phyloP scores from a whole-genome alignment of 768 basidiomycete genomes.

The Daedaleopsis nitida region DNA sequence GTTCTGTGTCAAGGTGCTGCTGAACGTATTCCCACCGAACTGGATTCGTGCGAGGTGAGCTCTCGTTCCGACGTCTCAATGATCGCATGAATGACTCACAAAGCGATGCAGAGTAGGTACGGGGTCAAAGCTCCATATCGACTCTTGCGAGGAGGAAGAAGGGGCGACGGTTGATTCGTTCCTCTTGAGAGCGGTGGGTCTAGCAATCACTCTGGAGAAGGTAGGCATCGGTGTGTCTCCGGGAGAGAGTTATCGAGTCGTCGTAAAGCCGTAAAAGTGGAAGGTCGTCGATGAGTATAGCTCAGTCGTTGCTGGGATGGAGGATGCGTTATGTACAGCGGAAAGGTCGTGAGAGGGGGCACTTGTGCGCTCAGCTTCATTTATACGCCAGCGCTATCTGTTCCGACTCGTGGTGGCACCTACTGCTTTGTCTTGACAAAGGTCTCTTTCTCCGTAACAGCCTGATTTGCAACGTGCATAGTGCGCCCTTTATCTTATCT shows the following conservation, averaged over 20 bases:
- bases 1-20: not conserved
- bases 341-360: not conserved
- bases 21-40: not conserved
- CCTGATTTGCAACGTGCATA: not conserved
- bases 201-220: conserved; percentile 15
- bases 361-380: not conserved
- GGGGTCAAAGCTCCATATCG: not conserved
- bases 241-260: not conserved
- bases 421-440: conserved; percentile 2
- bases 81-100: not conserved
- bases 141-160: no score
- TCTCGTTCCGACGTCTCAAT: not conserved
- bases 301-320: not conserved
- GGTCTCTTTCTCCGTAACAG: not conserved
- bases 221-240: not conserved
- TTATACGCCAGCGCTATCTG: not conserved
- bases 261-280: no score
- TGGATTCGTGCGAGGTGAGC: not conserved
- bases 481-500: not conserved
- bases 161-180: not conserved
- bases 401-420: not conserved
- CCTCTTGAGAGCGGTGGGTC: not conserved
- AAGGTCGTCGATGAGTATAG: not conserved
- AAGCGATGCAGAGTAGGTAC: not conserved
- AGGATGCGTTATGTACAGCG: conserved; percentile 9